A percentile compares a stretch with the other conserved stretches of the same genome.
phyloP scores from a whole-genome alignment of 768 basidiomycete species.

The Suillus hirtellus region DNA sequence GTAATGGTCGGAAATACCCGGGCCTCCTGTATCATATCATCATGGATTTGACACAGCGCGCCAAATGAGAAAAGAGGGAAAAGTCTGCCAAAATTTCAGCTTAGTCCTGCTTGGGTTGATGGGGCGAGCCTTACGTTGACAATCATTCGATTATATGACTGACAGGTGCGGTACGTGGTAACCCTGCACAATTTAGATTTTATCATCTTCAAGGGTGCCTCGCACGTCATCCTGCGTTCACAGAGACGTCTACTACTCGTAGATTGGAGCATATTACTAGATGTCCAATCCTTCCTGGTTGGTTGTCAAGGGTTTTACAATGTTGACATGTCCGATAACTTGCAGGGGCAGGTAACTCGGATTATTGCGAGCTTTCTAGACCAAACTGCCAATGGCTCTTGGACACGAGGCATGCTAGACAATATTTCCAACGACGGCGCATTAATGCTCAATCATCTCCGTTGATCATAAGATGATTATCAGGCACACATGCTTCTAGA shows the following conservation, averaged over 20 bases:
- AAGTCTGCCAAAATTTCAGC: not conserved
- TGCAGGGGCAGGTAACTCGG: not conserved
- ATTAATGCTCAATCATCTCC: not conserved
- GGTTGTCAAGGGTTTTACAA: not conserved
- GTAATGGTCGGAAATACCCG: not conserved
- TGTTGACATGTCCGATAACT: not conserved
- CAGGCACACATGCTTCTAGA: not conserved
- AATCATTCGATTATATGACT: not conserved
- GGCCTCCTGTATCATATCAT: too few species aligned
- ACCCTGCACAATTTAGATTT: not conserved
- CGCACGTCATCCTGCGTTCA: not conserved
- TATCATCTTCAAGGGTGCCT: not conserved
- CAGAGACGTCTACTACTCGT: not conserved
- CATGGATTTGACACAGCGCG: not conserved
- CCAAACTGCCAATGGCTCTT: not conserved
- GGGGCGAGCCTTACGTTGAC: not conserved
- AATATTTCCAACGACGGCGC: not conserved
- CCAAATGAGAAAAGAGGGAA: not conserved
- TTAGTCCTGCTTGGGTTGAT: not conserved
- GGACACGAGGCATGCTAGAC: not conserved
- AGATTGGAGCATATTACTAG: not conserved
- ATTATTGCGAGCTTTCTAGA: not conserved
- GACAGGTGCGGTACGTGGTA: not conserved
- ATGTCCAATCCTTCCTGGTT: too few species aligned
- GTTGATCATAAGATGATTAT: not conserved